Evolutionary conservation across 192 early-diverging fungal species (phyloP).

Genomic region (Mortierella claussenii): DNA sequence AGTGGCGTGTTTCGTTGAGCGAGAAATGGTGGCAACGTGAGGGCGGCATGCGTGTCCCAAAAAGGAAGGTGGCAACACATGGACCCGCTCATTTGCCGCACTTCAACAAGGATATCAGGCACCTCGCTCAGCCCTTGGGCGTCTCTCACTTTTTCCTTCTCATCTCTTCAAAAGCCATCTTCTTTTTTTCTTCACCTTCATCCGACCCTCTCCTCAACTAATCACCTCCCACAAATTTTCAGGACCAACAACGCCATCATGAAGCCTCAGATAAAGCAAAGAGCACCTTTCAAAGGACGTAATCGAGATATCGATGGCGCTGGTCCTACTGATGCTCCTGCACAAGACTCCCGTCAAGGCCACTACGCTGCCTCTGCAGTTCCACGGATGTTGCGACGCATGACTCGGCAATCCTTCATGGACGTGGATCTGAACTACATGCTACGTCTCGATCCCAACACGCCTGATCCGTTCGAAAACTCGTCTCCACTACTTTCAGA

Average conservation of each 20-base stretch:
- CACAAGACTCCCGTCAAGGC: background rate
- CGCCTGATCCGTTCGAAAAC: conserved; percentile 42
- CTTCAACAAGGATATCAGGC: too few relatives aligned
- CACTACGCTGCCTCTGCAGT: conserved; percentile 5
- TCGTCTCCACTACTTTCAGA: conserved; percentile 45
- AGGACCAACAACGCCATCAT: conserved; percentile 4
- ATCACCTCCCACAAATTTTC: too few relatives aligned
- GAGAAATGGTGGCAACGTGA: too few relatives aligned
- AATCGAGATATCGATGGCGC: conserved; percentile 12
- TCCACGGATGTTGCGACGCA: conserved; percentile 40
- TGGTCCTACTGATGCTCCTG: background rate
- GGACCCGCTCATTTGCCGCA: too few relatives aligned
- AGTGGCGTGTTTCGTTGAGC: too few relatives aligned
- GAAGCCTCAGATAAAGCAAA: conserved; percentile 40
- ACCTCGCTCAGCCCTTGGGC: too few relatives aligned
- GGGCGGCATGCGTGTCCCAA: too few relatives aligned
- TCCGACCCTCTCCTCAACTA: background rate
- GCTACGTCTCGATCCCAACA: conserved; percentile 30
- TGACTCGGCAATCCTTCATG: conserved; percentile 47
- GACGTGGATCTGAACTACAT: conserved; percentile 50
- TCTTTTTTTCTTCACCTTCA: background rate
- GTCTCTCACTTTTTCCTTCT: too few relatives aligned
- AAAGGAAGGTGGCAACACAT: too few relatives aligned
- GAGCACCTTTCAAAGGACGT: conserved; percentile 32
- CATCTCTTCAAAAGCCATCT: too few relatives aligned